Evolutionary conservation across 106 monocot species (phyloP).

Genomic region (Allium fistulosum): DNA sequence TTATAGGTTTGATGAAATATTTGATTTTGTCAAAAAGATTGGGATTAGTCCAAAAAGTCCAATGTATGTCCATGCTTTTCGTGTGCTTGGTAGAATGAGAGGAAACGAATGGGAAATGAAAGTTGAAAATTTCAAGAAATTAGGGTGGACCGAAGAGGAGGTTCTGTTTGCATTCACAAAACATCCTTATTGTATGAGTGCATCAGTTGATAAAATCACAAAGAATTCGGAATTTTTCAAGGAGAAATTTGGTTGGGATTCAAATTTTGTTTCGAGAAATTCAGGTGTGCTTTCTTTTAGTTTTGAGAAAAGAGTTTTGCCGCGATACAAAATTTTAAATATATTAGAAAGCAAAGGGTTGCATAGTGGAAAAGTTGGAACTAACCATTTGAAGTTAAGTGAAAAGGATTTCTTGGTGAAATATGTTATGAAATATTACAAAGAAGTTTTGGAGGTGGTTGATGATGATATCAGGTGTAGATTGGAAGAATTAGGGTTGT

Average conservation of each 20-base stretch:
- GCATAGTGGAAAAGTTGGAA: background rate
- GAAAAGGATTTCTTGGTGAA: constrained; percentile 5
- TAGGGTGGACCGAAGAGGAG: constrained; percentile 25
- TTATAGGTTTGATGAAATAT: background rate
- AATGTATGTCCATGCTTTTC: constrained; percentile 12
- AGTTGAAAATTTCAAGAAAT: constrained; percentile 11
- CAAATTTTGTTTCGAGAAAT: background rate
- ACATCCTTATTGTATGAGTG: constrained; percentile 14
- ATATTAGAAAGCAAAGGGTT: constrained; percentile 6
- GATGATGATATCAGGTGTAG: background rate
- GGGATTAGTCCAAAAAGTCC: constrained; percentile 10
- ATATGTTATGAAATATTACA: constrained; percentile 16
- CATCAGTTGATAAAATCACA: constrained; percentile 15
- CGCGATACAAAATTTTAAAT: constrained; percentile 11
- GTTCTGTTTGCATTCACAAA: constrained; percentile 5
- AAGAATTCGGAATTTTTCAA: constrained; percentile 11
- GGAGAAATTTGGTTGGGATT: constrained; percentile 8
- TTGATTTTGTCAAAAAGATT: background rate
- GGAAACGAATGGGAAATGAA: constrained; percentile 10
- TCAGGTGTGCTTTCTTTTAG: constrained; percentile 13
- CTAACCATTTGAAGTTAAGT: background rate
- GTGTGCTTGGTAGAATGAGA: constrained; percentile 2
- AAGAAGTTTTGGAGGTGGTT: constrained; percentile 12
- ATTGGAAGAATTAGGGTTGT: background rate
- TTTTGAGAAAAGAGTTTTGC: constrained; percentile 24